These are phyloP conservation scores for Irpex sp. DNA, from an alignment of 1,284 basidiomycete species.

Conservation along the genomic window DNA sequence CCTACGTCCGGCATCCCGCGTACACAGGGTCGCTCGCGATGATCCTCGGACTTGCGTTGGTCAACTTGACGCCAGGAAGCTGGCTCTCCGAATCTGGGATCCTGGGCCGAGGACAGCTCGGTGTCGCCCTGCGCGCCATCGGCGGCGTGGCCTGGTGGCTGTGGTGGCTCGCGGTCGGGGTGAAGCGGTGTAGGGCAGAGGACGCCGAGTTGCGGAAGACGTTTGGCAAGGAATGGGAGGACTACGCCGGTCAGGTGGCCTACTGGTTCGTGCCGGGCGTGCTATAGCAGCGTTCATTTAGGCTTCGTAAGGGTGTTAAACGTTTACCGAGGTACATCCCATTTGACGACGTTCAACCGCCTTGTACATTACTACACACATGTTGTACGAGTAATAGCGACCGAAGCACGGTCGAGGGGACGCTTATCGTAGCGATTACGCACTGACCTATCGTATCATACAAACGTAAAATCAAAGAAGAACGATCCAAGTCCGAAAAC, in stretches of 20 bases:
- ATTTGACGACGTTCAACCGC: neutral
- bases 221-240: constrained; percentile 50
- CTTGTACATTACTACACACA: neutral
- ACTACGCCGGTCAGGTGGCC: constrained; percentile 44
- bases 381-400: neutral
- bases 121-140: constrained; percentile 25
- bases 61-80: constrained; percentile 50
- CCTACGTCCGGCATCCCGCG: constrained; percentile 39
- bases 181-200: constrained; percentile 49
- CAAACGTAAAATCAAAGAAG: neutral
- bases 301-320: neutral
- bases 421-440: neutral
- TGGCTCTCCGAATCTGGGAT: constrained; percentile 49
- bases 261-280: constrained; percentile 56
- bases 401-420: neutral
- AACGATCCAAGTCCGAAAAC: neutral
- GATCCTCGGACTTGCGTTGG: constrained; percentile 46
- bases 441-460: neutral
- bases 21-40: constrained; percentile 31
- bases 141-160: constrained; percentile 49
- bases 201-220: constrained; percentile 47
- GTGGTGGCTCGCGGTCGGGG: constrained; percentile 47
- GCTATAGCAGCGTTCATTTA: constrained; percentile 14
- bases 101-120: constrained; percentile 16
- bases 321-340: neutral